Conservation (phyloP, 371 early-diverging fungal species). For the Mucor saturninus region DNA sequence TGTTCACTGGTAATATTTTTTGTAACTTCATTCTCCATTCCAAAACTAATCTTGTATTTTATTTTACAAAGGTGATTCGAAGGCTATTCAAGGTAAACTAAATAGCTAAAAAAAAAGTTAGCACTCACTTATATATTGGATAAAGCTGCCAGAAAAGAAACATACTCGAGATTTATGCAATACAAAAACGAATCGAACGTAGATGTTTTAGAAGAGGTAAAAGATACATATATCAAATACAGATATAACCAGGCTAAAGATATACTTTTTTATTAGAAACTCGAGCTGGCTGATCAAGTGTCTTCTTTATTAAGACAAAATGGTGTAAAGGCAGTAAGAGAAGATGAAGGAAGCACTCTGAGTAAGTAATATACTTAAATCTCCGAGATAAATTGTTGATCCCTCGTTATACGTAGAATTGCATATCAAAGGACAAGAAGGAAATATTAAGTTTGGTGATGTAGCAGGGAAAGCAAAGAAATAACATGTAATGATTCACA, state of each 20-base stretch:
- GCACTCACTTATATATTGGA: background rate
- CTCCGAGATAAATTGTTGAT: background rate
- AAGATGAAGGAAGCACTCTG: constrained; percentile 6
- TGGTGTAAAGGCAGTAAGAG: constrained; percentile 13
- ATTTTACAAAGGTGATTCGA: constrained; percentile 5
- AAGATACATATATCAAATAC: background rate
- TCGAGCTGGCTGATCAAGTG: constrained; percentile 24
- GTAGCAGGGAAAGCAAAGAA: constrained; percentile 5
- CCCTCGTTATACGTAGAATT: background rate
- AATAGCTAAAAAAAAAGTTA: background rate
- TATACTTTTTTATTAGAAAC: constrained; percentile 3
- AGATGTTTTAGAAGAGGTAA: constrained; percentile 21
- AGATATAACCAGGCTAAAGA: background rate
- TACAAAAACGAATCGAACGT: constrained; percentile 19
- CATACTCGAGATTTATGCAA: constrained; percentile 25
- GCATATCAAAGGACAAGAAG: constrained; percentile 14
- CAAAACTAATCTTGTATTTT: background rate
- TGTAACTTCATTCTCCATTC: background rate
- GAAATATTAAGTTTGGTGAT: constrained; percentile 15
- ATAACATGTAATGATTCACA: background rate
- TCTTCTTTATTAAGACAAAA: constrained; percentile 15
- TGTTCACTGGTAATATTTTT: constrained; percentile 12
- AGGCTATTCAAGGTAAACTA: constrained; percentile 21
- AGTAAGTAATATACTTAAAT: constrained; percentile 9
- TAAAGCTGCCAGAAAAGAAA: constrained; percentile 24